phyloP scores from a whole-genome alignment of 2,329 filamentous ascomycete species.

The Trichoderma atroviride region DNA sequence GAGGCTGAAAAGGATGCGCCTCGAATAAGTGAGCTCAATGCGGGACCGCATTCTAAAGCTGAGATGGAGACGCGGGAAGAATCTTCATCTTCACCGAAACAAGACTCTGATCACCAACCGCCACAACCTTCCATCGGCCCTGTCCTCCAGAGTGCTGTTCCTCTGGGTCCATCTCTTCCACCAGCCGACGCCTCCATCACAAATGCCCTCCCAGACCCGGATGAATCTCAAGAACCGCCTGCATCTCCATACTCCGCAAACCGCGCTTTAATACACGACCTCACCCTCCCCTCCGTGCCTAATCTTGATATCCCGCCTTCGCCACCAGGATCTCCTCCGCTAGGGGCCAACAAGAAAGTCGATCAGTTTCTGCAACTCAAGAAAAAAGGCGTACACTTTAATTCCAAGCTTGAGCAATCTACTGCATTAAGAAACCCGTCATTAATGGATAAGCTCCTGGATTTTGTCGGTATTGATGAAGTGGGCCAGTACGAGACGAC shows the following conservation, averaged over 20 bases:
- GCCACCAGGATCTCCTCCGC: slow-evolving; percentile 63
- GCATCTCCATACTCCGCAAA: slow-evolving; percentile 67
- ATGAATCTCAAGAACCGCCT: slow-evolving; percentile 36
- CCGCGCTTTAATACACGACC: slow-evolving; percentile 66
- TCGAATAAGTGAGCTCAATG: neutral
- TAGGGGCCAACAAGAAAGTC: slow-evolving; percentile 65
- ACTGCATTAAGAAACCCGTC: slow-evolving; percentile 71
- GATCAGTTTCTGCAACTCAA: slow-evolving; percentile 77
- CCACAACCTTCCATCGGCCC: slow-evolving; percentile 35
- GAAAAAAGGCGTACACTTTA: slow-evolving; percentile 76
- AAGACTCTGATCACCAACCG: neutral
- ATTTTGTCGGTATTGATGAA: slow-evolving; percentile 58
- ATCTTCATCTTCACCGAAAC: neutral
- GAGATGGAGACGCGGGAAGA: neutral
- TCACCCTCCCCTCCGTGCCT: slow-evolving; percentile 72
- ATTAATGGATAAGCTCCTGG: slow-evolving; percentile 71
- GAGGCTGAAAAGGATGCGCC: slow-evolving; percentile 6
- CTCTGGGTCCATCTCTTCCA: slow-evolving; percentile 47
- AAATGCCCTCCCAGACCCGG: slow-evolving; percentile 29
- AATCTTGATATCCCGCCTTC: slow-evolving; percentile 76
- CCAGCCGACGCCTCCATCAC: slow-evolving; percentile 33
- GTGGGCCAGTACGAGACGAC: slow-evolving; percentile 68
- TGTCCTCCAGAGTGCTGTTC: slow-evolving; percentile 37
- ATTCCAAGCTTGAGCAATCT: slow-evolving; percentile 69
- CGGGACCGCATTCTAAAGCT: neutral